A percentile compares a stretch with the other conserved stretches of the same genome.
Evolutionary conservation across 192 early-diverging fungal species (phyloP).

Genomic region (Ambispora gerdemannii): DNA sequence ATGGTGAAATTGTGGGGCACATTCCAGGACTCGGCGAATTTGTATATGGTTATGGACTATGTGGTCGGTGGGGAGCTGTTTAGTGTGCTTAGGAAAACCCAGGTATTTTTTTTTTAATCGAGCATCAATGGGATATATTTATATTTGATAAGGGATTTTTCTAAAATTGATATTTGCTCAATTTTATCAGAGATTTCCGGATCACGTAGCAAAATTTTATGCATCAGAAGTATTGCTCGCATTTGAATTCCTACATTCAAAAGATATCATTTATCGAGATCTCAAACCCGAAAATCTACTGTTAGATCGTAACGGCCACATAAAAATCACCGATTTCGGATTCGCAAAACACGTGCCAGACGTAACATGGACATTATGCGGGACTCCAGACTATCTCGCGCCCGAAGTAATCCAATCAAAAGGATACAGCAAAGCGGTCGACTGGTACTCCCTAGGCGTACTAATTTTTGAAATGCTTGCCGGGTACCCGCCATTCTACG

Average conservation of each 20-base stretch:
- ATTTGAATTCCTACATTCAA: slow-evolving; percentile 84
- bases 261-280: slow-evolving; percentile 88
- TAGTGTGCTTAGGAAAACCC: slow-evolving; percentile 69
- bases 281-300: slow-evolving; percentile 88
- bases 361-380: slow-evolving; percentile 82
- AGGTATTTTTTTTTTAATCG: slow-evolving; percentile 50
- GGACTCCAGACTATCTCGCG: slow-evolving; percentile 82
- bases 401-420: slow-evolving; percentile 91
- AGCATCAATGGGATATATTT: slow-evolving; percentile 16
- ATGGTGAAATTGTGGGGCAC: slow-evolving; percentile 91
- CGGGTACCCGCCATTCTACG: slow-evolving; percentile 92
- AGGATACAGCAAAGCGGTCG: slow-evolving; percentile 89
- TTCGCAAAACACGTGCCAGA: slow-evolving; percentile 82
- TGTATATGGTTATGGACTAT: slow-evolving; percentile 97
- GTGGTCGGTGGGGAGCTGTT: slow-evolving; percentile 93
- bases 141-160: no score
- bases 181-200: slow-evolving; percentile 78
- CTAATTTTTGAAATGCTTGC: slow-evolving; percentile 95
- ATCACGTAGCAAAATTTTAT: slow-evolving; percentile 86
- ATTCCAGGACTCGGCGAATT: slow-evolving; percentile 87
- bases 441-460: slow-evolving; percentile 95
- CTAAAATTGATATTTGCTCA: no score
- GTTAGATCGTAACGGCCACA: slow-evolving; percentile 69
- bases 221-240: slow-evolving; percentile 85
- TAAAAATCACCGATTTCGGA: slow-evolving; percentile 88